Evolutionary conservation across 306 rosid species (phyloP).

Genomic region (Cucumis hystrix): DNA sequence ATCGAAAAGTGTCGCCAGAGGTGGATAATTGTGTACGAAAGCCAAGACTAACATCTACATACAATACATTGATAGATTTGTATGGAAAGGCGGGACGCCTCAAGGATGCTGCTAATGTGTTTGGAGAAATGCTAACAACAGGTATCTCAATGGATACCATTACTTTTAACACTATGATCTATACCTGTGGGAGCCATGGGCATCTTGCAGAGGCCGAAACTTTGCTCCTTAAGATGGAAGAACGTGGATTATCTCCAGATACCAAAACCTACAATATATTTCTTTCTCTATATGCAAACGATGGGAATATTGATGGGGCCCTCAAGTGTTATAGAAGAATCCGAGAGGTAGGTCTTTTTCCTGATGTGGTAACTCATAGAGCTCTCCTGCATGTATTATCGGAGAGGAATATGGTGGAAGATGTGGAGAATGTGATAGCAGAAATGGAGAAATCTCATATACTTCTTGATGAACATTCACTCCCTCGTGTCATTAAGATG

Average conservation of each 20-base stretch:
- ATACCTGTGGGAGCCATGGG: constrained; percentile 71
- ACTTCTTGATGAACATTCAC: constrained; percentile 43
- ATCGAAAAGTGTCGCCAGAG: constrained; percentile 10
- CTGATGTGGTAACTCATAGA: constrained; percentile 57
- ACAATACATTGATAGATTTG: constrained; percentile 69
- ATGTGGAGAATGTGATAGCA: constrained; percentile 47
- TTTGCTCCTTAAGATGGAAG: constrained; percentile 77
- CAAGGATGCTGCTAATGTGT: constrained; percentile 66
- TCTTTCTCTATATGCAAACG: constrained; percentile 62
- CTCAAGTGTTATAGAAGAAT: constrained; percentile 46
- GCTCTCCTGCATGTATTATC: constrained; percentile 56
- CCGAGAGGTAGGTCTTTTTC: constrained; percentile 62
- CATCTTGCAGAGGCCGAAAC: constrained; percentile 66
- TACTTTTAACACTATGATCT: constrained; percentile 84
- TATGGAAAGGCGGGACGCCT: constrained; percentile 82
- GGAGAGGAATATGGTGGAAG: constrained; percentile 45
- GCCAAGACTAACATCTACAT: constrained; percentile 57
- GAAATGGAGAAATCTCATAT: constrained; percentile 49
- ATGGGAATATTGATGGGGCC: constrained; percentile 50
- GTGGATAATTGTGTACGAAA: constrained; percentile 20
- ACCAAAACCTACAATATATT: constrained; percentile 73
- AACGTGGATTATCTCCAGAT: constrained; percentile 55
- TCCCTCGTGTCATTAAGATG: constrained; percentile 64
- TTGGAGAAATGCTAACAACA: constrained; percentile 66
- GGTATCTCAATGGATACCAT: constrained; percentile 65